These are phyloP conservation scores for Pilatotrama ljubarskyi DNA, from an alignment of 768 basidiomycete genomes.

Conservation along the genomic window DNA sequence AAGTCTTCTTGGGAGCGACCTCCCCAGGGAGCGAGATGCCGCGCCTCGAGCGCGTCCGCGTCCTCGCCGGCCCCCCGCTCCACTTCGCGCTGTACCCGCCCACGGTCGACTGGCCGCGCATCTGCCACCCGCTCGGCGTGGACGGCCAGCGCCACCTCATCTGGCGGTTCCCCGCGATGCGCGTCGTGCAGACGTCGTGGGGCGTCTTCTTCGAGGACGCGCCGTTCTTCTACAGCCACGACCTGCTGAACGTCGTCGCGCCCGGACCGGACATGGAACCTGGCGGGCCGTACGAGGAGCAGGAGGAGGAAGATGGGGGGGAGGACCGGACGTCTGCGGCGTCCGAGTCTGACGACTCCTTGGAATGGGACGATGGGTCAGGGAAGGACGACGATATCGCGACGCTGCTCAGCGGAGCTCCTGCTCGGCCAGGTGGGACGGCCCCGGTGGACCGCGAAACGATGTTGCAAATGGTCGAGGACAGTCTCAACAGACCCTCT, in stretches of 20 bases:
- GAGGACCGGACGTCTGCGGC: not conserved
- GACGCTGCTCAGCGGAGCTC: no score
- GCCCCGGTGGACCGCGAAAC: no score
- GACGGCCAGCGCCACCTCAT: not conserved
- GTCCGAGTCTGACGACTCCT: not conserved
- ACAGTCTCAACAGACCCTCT: no score
- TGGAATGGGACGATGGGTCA: not conserved
- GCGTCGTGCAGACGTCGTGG: constrained; percentile 10
- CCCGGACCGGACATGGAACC: not conserved
- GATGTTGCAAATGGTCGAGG: no score
- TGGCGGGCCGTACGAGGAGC: not conserved
- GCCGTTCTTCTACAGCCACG: not conserved
- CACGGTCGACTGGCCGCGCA: constrained; percentile 4
- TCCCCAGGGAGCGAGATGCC: not conserved
- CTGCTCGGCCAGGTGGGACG: no score
- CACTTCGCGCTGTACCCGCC: not conserved
- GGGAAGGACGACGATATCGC: not conserved
- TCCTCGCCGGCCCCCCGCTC: not conserved
- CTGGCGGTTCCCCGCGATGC: not conserved
- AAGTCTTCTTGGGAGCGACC: not conserved
- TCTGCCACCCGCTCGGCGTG: constrained; percentile 10
- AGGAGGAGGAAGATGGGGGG: not conserved
- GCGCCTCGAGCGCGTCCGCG: not conserved
- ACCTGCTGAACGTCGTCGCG: not conserved
- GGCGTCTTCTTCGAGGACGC: not conserved